These are phyloP conservation scores for Dothistroma septosporum DNA, from an alignment of 2,329 filamentous ascomycete genomes.

Conservation along the genomic window DNA sequence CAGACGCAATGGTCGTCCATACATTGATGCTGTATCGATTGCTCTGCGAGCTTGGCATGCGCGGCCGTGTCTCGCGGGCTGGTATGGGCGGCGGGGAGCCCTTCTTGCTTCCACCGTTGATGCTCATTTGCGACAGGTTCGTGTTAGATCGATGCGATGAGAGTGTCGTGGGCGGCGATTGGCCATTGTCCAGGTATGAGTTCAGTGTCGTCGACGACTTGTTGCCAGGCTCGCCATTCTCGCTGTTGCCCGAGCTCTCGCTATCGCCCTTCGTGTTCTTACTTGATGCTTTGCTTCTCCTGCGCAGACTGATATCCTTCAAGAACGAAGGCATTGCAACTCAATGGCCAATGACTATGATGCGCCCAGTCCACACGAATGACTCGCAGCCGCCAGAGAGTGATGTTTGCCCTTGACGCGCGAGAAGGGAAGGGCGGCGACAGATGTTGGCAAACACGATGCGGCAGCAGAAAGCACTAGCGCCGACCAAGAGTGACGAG, in stretches of 20 bases:
- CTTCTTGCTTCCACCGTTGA: slow-evolving; percentile 41
- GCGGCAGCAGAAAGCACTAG: not conserved
- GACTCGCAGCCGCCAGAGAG: not conserved
- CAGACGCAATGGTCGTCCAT: slow-evolving; percentile 4
- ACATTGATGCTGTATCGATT: slow-evolving; percentile 58
- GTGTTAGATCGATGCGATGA: slow-evolving; percentile 57
- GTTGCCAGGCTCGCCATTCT: slow-evolving; percentile 36
- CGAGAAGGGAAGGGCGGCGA: not conserved
- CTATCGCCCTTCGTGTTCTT: slow-evolving; percentile 9
- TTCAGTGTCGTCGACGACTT: slow-evolving; percentile 60
- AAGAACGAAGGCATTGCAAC: slow-evolving; percentile 24
- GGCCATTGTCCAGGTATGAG: slow-evolving; percentile 56
- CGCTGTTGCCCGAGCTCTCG: slow-evolving; percentile 40
- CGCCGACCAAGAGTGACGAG: not conserved
- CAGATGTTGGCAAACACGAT: not conserved
- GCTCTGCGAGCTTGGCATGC: slow-evolving; percentile 28
- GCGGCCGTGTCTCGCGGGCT: slow-evolving; percentile 23
- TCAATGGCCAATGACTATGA: not conserved
- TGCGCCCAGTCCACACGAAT: not conserved
- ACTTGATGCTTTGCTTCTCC: slow-evolving; percentile 19
- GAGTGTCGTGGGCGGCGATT: slow-evolving; percentile 70
- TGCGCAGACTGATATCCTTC: slow-evolving; percentile 22
- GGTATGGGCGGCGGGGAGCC: slow-evolving; percentile 38
- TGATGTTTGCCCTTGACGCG: not conserved
- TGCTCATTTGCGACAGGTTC: slow-evolving; percentile 53